A percentile compares a stretch with the other conserved stretches of the same genome.
Conservation (phyloP, 805 yeast species). For the Candida fluviatilis region DNA sequence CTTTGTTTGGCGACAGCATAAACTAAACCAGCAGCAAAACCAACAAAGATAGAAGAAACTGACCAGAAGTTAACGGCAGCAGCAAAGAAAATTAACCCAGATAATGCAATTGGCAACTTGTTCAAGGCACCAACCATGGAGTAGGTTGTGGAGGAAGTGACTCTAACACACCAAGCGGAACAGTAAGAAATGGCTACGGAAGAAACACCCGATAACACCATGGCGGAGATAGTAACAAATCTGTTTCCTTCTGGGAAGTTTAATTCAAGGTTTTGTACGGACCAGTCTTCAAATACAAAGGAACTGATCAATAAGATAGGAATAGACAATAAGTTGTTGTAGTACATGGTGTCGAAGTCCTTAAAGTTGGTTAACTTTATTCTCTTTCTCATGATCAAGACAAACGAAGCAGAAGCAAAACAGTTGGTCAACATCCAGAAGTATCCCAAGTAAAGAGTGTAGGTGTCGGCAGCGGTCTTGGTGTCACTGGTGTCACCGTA, state of each 20-base stretch:
- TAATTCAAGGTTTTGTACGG: conserved; percentile 62
- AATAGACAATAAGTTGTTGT: conserved; percentile 90
- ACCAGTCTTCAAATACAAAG: conserved; percentile 88
- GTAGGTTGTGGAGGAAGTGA: conserved; percentile 96
- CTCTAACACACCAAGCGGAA: conserved; percentile 99
- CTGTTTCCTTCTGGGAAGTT: conserved; percentile 79
- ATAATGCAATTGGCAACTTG: conserved; percentile 94
- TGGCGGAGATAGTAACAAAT: conserved; percentile 66
- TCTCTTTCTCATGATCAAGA: conserved; percentile 94
- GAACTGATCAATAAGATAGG: conserved; percentile 82
- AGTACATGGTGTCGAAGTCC: conserved; percentile 97
- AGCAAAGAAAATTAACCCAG: conserved; percentile 92
- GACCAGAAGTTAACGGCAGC: conserved; percentile 93
- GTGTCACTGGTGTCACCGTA: conserved; percentile 66
- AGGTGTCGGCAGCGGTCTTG: conserved; percentile 34
- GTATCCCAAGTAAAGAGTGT: conserved; percentile 68
- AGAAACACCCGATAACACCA: conserved; percentile 90
- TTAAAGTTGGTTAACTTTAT: conserved; percentile 94
- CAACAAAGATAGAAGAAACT: conserved; percentile 84
- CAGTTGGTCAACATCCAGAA: conserved; percentile 97
- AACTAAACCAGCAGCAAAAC: conserved; percentile 93
- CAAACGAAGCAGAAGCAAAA: conserved; percentile 89
- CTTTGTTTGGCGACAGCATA: conserved; percentile 94
- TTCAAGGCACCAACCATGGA: conserved; percentile 99
- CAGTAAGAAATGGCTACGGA: conserved; percentile 97